These are phyloP conservation scores for Talaromyces islandicus DNA, from an alignment of 2,329 filamentous ascomycete genomes.

Conservation along the genomic window DNA sequence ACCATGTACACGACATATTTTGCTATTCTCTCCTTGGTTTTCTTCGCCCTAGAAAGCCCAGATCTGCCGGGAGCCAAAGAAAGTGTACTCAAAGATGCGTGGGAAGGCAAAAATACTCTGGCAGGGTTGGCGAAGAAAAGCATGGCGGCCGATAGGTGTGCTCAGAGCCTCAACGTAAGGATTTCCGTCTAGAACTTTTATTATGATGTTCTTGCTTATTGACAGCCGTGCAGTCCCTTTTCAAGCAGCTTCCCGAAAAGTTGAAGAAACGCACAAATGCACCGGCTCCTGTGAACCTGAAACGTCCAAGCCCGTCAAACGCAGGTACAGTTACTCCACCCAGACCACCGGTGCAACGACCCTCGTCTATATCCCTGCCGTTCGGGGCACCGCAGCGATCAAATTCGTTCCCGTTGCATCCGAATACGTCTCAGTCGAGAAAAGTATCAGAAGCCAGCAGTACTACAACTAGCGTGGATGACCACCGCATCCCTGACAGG, in stretches of 20 bases:
- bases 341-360: slow-evolving; percentile 12
- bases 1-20: slow-evolving; percentile 66
- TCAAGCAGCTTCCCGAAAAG: slow-evolving; percentile 73
- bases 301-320: slow-evolving; percentile 37
- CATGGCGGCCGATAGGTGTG: slow-evolving; percentile 82
- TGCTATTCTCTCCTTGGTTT: slow-evolving; percentile 58
- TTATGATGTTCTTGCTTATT: not conserved
- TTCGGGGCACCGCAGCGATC: slow-evolving; percentile 25
- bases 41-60: slow-evolving; percentile 60
- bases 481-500: slow-evolving; percentile 14
- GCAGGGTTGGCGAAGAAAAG: slow-evolving; percentile 74
- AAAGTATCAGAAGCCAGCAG: slow-evolving; percentile 14
- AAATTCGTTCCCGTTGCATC: slow-evolving; percentile 35
- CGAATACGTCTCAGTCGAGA: slow-evolving; percentile 16
- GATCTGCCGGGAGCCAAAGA: slow-evolving; percentile 60
- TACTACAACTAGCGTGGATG: slow-evolving; percentile 23
- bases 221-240: slow-evolving; percentile 55
- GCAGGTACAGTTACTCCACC: not conserved
- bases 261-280: slow-evolving; percentile 53
- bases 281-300: slow-evolving; percentile 42
- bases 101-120: slow-evolving; percentile 77
- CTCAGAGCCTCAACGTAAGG: slow-evolving; percentile 66
- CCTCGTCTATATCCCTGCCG: slow-evolving; percentile 12
- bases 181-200: slow-evolving; percentile 10
- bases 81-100: slow-evolving; percentile 71